Evolutionary conservation across 1,139 yeast species (phyloP).

Genomic region (Kodamaea alishanica): DNA sequence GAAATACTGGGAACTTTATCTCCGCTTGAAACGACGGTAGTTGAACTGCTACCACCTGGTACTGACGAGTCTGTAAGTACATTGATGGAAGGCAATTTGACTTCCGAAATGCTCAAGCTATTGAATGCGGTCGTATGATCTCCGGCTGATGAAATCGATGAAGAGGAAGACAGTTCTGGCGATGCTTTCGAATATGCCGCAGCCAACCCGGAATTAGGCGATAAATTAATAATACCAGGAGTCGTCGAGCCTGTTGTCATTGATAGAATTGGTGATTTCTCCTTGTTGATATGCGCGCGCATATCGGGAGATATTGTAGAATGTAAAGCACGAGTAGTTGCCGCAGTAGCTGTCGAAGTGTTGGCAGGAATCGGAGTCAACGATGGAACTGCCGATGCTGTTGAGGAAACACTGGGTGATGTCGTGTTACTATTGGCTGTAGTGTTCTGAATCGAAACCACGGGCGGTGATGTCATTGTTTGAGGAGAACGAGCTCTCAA

Average conservation of each 20-base stretch:
- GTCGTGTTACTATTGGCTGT: neutral
- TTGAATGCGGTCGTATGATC: conserved; percentile 14
- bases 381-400: conserved; percentile 9
- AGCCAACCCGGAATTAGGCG: conserved; percentile 1
- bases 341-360: conserved; percentile 13
- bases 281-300: conserved; percentile 3
- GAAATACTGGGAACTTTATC: conserved; percentile 32
- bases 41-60: neutral
- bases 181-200: conserved; percentile 13
- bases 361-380: conserved; percentile 15
- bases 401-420: conserved; percentile 2
- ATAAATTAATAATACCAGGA: conserved; percentile 5
- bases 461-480: conserved; percentile 6
- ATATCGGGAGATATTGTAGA: conserved; percentile 5
- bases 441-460: conserved; percentile 5
- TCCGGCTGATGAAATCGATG: conserved; percentile 6
- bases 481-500: neutral
- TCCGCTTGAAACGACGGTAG: conserved; percentile 1
- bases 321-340: conserved; percentile 13
- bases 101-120: conserved; percentile 14
- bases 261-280: conserved; percentile 2
- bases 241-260: conserved; percentile 5
- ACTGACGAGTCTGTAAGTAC: conserved; percentile 11
- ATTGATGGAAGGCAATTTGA: conserved; percentile 26
- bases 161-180: conserved; percentile 7